phyloP scores from a whole-genome alignment of 305 asterid genomes.

The Solanum aculeatissimum region DNA sequence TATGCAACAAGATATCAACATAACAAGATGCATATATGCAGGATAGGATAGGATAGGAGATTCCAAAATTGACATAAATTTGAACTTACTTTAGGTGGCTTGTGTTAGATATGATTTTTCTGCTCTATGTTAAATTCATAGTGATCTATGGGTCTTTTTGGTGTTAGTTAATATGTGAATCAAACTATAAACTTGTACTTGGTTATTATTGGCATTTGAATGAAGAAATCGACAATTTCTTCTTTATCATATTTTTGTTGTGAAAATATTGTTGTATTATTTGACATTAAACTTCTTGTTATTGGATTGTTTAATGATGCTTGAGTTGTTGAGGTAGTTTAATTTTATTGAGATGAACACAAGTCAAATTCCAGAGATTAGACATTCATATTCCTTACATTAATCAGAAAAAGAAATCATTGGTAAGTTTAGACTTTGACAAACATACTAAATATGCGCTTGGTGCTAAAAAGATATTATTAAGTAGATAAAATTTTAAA shows the following conservation, averaged over 20 bases:
- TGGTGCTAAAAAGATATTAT: too few relatives aligned
- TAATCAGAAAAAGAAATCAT: neutral
- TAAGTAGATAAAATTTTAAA: too few relatives aligned
- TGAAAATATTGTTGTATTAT: neutral
- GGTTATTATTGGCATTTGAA: too few relatives aligned
- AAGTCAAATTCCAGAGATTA: neutral
- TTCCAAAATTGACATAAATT: neutral
- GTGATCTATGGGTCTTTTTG: neutral
- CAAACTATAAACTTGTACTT: neutral
- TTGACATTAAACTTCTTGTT: neutral
- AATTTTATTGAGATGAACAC: neutral
- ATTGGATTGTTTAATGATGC: neutral
- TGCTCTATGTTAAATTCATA: neutral
- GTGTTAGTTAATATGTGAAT: neutral
- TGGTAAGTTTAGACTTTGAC: neutral
- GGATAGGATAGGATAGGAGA: neutral
- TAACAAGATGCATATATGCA: neutral
- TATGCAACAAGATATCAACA: neutral
- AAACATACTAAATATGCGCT: neutral
- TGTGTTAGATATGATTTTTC: neutral
- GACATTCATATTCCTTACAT: neutral
- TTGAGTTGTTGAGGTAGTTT: too few relatives aligned
- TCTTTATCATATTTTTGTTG: neutral
- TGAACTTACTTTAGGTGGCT: neutral
- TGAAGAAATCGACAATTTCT: neutral